Base-by-base conservation (phyloP, 805 yeast species). In the Nakazawaea siamensis region DNA sequence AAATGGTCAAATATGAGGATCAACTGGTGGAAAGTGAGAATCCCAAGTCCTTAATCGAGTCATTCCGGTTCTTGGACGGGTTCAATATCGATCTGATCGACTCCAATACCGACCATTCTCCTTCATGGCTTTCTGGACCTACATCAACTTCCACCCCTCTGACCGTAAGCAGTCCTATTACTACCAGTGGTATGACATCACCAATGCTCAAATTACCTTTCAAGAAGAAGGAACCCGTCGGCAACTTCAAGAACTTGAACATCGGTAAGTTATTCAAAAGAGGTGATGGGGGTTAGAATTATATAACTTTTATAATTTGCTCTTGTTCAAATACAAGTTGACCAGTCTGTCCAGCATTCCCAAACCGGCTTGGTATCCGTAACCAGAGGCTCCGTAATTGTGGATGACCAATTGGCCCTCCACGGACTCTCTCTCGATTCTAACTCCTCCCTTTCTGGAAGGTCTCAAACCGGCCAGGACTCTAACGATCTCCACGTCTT, bases 391-490 rank as follows among this genome's bases (percentile, higher is more conserved):
- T 29, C 92, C 92, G 46, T 80, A 79, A 53, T 80, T 76, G 50
- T 84, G 94, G 16, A 84, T 62, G 13, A 79, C 48, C 1, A 63
- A 38, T 35, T 61, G 58, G 2, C 67, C 72, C 9, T 54, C 59
- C 11, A 58, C 55, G 4, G 36, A 40, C 45, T 78, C 81, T 28
- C 55, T 52, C 49, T 80, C 92, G 28, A 84, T 70, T 34, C 94
- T 63, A 5, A 71, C 76, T 4, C 94, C 94, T 11, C 88, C 92
- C 27, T 70, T 65, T 49, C 94, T 68, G 25, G 78, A 64, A 5
- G 94, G 95, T 43, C 95, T 68, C 29, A 81, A 61, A 0, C 94
- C 94, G 5, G 87, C 77, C 1, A 71, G 82, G 26, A 73, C 77
- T 35, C 83, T 66, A 9, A 80, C 33, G 18, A 84, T 64, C 43